Base-by-base conservation (phyloP, 805 yeast genomes). In the Metahyphopichia silvanorum region DNA sequence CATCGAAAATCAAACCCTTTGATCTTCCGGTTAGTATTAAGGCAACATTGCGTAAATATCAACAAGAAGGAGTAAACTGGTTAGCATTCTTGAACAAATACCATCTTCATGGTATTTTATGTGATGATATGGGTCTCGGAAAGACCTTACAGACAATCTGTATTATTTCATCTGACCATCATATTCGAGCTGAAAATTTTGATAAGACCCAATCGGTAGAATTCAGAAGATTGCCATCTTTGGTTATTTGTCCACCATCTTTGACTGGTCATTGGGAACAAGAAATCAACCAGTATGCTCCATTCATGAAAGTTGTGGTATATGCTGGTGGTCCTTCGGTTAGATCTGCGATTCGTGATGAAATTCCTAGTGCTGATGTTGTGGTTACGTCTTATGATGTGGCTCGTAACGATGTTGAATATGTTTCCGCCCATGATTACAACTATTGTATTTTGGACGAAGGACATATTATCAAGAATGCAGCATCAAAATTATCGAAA, bases 51-150 rank as follows among this genome's bases (percentile, higher is more conserved):
- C 77, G 99, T 55, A 84, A 86, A 42, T 93, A 93, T 54, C 99
- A 93, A 63, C 98, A 93, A 56, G 98, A 93, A 39, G 99, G 99
- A 59, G 94, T 93, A 23, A 93, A 91, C 55, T 93, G 99, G 99
- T 69, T 93, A 33, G 96, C 96, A 6, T 93, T 93, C 53, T 71
- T 93, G 50, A 93, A 93, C 63, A 86, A 86, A 50, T 93, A 93
- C 54, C 96, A 91, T 57, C 66, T 93, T 33, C 99, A 93, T 63
- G 99, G 99, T 33, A 91, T 93, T 50, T 68, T 93, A 30, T 93
- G 98, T 77, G 99, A 93, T 57, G 99, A 93, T 77, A 93, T 93
- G 99, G 99, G 99, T 5, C 71, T 93, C 19, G 99, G 99, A 32
- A 93, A 93, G 56, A 93, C 99, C 0, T 69, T 93, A 39, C 99